Percentiles rank a stretch among this genome's conserved stretches.
phyloP scores from a whole-genome alignment of 2,329 filamentous ascomycete genomes.

The Chaetomiaceae sp. region DNA sequence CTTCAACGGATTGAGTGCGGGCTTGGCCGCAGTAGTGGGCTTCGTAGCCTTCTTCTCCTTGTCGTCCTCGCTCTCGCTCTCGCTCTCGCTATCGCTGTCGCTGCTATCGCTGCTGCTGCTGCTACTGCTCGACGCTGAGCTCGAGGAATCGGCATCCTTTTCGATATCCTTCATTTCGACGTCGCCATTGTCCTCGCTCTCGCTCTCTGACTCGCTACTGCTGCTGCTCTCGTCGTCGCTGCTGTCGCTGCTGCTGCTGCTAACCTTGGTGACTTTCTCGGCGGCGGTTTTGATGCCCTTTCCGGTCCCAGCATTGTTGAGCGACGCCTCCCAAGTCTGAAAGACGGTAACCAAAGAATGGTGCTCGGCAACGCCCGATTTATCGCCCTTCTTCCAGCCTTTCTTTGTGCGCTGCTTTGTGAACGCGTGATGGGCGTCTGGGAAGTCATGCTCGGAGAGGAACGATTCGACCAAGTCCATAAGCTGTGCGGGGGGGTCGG shows the following conservation, averaged over 20 bases:
- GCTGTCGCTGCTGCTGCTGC: constrained; percentile 31
- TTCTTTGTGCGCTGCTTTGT: constrained; percentile 57
- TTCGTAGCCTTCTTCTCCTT: constrained; percentile 28
- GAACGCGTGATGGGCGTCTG: constrained; percentile 57
- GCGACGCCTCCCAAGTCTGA: constrained; percentile 45
- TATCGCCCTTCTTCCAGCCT: constrained; percentile 35
- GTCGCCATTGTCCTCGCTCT: constrained; percentile 34
- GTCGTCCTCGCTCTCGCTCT: constrained; percentile 33
- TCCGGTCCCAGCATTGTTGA: constrained; percentile 30
- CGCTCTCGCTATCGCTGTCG: constrained; percentile 30
- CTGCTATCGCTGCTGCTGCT: constrained; percentile 19
- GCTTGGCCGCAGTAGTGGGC: constrained; percentile 19
- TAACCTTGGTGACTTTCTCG: constrained; percentile 31
- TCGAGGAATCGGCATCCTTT: constrained; percentile 28
- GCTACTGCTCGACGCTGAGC: constrained; percentile 33
- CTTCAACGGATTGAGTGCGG: constrained; percentile 45
- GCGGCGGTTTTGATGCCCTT: constrained; percentile 29
- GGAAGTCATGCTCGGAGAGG: constrained; percentile 62
- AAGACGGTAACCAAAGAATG: constrained; percentile 48
- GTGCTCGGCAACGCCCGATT: constrained; percentile 25
- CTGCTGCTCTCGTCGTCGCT: constrained; percentile 26
- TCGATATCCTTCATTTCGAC: constrained; percentile 46
- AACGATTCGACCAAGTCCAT: constrained; percentile 65
- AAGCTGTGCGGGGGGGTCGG: constrained; percentile 53
- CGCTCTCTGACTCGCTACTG: constrained; percentile 33